Conservation (phyloP, 108 stramenopile species). For the Nitzschia inconspicua region DNA sequence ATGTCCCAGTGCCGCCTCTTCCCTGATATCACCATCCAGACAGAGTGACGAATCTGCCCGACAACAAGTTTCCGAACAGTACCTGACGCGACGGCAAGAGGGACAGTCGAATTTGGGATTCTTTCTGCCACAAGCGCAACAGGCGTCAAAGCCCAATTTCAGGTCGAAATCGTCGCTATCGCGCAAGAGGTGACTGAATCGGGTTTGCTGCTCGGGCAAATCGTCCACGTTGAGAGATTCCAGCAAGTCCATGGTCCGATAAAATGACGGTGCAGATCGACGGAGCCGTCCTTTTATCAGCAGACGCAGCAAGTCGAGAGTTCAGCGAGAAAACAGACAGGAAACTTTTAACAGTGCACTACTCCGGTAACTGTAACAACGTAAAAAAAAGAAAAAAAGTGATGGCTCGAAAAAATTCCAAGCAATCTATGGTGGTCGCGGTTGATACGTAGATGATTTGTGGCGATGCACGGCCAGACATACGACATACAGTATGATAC, state of each 20-base stretch:
- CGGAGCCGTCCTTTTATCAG: no score
- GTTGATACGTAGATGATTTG: no score
- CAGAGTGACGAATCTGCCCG: slow-evolving; percentile 29
- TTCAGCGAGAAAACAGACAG: no score
- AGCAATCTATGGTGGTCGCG: no score
- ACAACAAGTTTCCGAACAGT: slow-evolving; percentile 70
- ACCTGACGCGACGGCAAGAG: slow-evolving; percentile 64
- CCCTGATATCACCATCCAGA: slow-evolving; percentile 8
- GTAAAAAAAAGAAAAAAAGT: no score
- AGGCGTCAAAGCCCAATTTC: slow-evolving; percentile 52
- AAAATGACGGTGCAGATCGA: no score
- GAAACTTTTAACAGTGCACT: no score
- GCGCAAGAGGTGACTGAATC: slow-evolving; percentile 22
- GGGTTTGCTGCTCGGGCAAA: slow-evolving; percentile 62
- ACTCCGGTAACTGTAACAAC: no score
- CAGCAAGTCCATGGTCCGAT: slow-evolving; percentile 71
- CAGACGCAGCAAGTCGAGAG: no score
- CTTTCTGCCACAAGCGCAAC: slow-evolving; percentile 40
- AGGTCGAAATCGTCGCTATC: slow-evolving; percentile 30
- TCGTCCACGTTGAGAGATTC: slow-evolving; percentile 52
- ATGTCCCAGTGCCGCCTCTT: slow-evolving; percentile 66
- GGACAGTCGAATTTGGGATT: slow-evolving; percentile 36
- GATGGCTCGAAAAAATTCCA: no score
- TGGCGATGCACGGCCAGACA: no score
- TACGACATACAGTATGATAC: no score